Percentiles rank a stretch among this genome's conserved stretches.
Evolutionary conservation across 257 asterid genomes (phyloP).

Genomic region (Nemophila menziesii): DNA sequence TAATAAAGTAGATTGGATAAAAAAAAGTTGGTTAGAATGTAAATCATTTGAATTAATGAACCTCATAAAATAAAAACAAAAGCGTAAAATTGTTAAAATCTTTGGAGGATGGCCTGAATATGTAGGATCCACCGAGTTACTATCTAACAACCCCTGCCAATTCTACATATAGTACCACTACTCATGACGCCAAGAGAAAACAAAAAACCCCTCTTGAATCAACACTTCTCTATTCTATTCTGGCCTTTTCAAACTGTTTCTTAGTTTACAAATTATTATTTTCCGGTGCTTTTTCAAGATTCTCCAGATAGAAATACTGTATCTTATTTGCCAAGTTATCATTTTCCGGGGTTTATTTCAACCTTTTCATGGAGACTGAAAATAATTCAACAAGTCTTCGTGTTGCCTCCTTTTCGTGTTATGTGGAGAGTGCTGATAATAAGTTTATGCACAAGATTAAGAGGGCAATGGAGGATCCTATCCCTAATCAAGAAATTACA

Average conservation of each 20-base stretch:
- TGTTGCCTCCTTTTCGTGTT: constrained; percentile 71
- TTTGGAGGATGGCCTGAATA: background rate
- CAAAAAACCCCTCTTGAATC: background rate
- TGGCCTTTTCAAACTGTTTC: background rate
- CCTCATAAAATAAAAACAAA: too few relatives aligned
- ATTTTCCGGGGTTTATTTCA: background rate
- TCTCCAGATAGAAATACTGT: background rate
- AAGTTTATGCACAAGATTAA: constrained; percentile 27
- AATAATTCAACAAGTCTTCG: constrained; percentile 38
- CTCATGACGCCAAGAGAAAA: constrained; percentile 1
- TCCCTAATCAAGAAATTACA: constrained; percentile 10
- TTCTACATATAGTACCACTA: constrained; percentile 1
- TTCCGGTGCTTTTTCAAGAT: constrained; percentile 11
- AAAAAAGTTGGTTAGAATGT: too few relatives aligned
- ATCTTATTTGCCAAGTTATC: too few relatives aligned
- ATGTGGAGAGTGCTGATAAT: constrained; percentile 50
- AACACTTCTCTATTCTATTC: background rate
- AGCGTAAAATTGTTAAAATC: too few relatives aligned
- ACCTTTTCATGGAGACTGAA: constrained; percentile 50
- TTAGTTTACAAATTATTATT: too few relatives aligned
- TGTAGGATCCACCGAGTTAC: background rate
- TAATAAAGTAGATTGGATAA: too few relatives aligned
- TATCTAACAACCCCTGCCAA: background rate
- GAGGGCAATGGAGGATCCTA: constrained; percentile 26
- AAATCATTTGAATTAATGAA: too few relatives aligned